A percentile compares a stretch with the other conserved stretches of the same genome.
Evolutionary conservation across 1,139 yeast species (phyloP).

Genomic region (Blastobotrys illinoisensis): DNA sequence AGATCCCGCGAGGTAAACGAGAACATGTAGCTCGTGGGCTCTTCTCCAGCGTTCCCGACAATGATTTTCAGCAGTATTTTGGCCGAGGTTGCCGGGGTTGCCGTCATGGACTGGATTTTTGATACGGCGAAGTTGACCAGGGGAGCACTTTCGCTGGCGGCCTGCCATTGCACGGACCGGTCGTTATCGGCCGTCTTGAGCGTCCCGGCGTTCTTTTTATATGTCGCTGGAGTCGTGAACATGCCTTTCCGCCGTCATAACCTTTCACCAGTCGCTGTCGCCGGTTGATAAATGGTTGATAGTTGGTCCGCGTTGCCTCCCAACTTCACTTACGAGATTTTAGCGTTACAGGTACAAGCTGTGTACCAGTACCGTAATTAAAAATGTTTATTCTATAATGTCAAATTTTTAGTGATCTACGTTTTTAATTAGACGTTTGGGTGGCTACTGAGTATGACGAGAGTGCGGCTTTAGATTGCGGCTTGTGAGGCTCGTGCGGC

Average conservation of each 20-base stretch:
- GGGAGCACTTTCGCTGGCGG: conserved; percentile 16
- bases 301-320: background rate
- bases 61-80: conserved; percentile 61
- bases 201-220: conserved; percentile 27
- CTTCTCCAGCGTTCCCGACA: conserved; percentile 35
- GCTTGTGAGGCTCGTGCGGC: background rate
- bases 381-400: too few relatives aligned
- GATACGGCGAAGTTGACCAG: conserved; percentile 14
- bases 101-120: conserved; percentile 43
- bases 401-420: too few relatives aligned
- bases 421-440: too few relatives aligned
- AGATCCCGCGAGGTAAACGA: conserved; percentile 67
- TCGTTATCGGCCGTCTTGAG: conserved; percentile 20
- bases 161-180: conserved; percentile 19
- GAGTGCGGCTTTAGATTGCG: too few relatives aligned
- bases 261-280: background rate
- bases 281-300: background rate
- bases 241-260: background rate
- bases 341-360: too few relatives aligned
- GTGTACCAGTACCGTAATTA: too few relatives aligned
- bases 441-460: too few relatives aligned
- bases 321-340: too few relatives aligned
- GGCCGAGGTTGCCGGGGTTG: conserved; percentile 65
- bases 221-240: conserved; percentile 21
- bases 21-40: conserved; percentile 46